Base-by-base conservation (phyloP, 129 eudicot genomes). In the Lactuca saligna region DNA sequence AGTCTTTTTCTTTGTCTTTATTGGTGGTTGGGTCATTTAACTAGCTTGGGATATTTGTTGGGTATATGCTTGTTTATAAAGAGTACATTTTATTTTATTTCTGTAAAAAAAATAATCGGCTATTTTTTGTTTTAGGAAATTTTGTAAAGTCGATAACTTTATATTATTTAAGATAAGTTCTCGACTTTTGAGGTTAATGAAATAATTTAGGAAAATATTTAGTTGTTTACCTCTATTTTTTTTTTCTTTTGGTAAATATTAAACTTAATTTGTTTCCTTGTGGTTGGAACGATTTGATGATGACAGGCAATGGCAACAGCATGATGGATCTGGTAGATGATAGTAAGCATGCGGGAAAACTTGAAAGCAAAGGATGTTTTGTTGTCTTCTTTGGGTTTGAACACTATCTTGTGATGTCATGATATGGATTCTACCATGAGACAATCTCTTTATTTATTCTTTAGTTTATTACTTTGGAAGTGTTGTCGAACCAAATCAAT, bases 301-400 rank as follows among this genome's bases (percentile, higher is more conserved):
- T 73, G 78, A 54, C 65, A 54, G 49, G n/a, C 35, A 31, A 73
- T 54, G 7, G 35, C 57, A 63, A 63, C 57, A 61, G 17, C 33
- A 55, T 49, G 39, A 64, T 64, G 55, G 31, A 63, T 73, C 54
- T 73, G 78, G 71, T 73, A 41, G 57, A 57, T 11, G 0, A n/a
- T 3, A 44, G 32, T 58, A 5, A 49, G 49, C 34, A 54, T 8
- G 67, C 63, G 17, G 66, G 66, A 80, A 63, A 61, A 65, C 85
- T 81, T 77, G 73, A 39, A 81, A 77, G 82, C 73, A 62, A 81
- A 81, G 82, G 73, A 55, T 81, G 79, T 72, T 57, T 41, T 39
- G 50, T 70, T 53, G 37, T 61, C 69, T 79, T 13, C 63, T 61
- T 35, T 55, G 62, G 38, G 71, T 71, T 42, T 74, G 83, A 71